Percentiles rank a stretch among this genome's conserved stretches.
These are phyloP conservation scores for Chondrus crispus DNA, from an alignment of 23 red algal genomes.

Conservation along the genomic window DNA sequence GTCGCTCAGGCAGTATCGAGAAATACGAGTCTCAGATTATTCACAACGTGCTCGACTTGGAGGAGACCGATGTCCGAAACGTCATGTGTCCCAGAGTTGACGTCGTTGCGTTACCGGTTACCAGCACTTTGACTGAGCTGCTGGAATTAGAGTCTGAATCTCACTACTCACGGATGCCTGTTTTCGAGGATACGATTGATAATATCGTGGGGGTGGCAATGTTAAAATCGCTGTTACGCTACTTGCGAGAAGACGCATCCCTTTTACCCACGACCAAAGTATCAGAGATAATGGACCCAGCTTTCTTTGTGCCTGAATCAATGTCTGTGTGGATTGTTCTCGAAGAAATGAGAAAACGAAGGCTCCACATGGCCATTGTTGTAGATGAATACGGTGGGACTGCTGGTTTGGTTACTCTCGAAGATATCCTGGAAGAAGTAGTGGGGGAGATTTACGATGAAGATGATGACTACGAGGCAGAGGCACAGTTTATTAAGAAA, in stretches of 20 bases:
- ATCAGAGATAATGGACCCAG: slow-evolving; percentile 79
- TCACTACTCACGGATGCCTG: slow-evolving; percentile 94
- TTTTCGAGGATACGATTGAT: slow-evolving; percentile 79
- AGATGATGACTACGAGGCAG: slow-evolving; percentile 92
- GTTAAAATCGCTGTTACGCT: slow-evolving; percentile 79
- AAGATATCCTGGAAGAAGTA: slow-evolving; percentile 99
- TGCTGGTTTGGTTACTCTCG: slow-evolving; percentile 91
- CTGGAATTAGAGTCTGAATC: slow-evolving; percentile 70
- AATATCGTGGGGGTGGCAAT: slow-evolving; percentile 90
- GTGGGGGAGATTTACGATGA: slow-evolving; percentile 99
- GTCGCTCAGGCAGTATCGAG: slow-evolving; percentile 91
- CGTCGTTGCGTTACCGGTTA: slow-evolving; percentile 64
- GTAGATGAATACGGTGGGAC: slow-evolving; percentile 99
- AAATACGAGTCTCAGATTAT: slow-evolving; percentile 96
- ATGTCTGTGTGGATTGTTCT: slow-evolving; percentile 92
- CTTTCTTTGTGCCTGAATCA: slow-evolving; percentile 94
- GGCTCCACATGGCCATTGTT: slow-evolving; percentile 96
- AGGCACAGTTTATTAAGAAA: slow-evolving; percentile 48
- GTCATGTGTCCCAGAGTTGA: slow-evolving; percentile 97
- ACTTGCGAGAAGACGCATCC: slow-evolving; percentile 55
- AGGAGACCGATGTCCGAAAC: slow-evolving; percentile 90
- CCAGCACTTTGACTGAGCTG: slow-evolving; percentile 52
- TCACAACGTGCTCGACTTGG: slow-evolving; percentile 86
- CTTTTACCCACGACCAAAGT: slow-evolving; percentile 54
- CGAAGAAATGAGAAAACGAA: slow-evolving; percentile 91